Conservation (phyloP, 2,329 filamentous ascomycete species). For the Ophiocordyceps camponoti-rufipedis region DNA sequence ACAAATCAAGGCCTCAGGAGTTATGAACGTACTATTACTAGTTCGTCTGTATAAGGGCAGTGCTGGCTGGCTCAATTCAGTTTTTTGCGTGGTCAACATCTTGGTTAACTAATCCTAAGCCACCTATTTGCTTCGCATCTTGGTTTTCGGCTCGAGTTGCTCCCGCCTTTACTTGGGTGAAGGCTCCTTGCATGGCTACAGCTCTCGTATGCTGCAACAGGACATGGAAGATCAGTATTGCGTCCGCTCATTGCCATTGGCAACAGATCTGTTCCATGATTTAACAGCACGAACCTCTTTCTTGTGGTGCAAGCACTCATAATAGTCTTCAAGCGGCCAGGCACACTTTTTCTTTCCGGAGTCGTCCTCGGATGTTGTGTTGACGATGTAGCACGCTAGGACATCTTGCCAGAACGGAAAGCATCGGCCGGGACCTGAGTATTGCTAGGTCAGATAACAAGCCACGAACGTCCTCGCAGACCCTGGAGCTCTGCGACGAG, state of each 20-base stretch:
- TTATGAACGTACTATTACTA: too few species aligned
- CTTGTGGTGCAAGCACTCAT: conserved; percentile 95
- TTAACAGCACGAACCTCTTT: conserved; percentile 59
- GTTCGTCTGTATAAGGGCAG: too few species aligned
- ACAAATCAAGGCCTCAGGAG: too few species aligned
- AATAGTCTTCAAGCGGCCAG: conserved; percentile 83
- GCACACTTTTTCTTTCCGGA: conserved; percentile 77
- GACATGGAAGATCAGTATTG: not conserved
- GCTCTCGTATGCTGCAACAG: conserved; percentile 53
- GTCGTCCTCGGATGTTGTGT: conserved; percentile 61
- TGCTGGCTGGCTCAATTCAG: too few species aligned
- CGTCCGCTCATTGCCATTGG: not conserved
- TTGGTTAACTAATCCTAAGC: conserved; percentile 42
- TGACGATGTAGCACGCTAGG: conserved; percentile 94
- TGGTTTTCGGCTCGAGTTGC: conserved; percentile 65
- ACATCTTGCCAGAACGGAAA: conserved; percentile 99
- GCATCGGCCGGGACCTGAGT: conserved; percentile 53
- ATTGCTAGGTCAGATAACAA: not conserved
- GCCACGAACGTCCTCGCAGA: not conserved
- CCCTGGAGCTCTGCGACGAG: not conserved
- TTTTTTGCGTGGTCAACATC: too few species aligned
- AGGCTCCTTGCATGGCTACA: conserved; percentile 63
- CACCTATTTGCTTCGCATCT: conserved; percentile 72
- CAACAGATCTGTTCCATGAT: not conserved
- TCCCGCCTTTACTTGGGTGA: conserved; percentile 60